These are phyloP conservation scores for Endogone sp. DNA, from an alignment of 192 early-diverging fungal species.

Conservation along the genomic window DNA sequence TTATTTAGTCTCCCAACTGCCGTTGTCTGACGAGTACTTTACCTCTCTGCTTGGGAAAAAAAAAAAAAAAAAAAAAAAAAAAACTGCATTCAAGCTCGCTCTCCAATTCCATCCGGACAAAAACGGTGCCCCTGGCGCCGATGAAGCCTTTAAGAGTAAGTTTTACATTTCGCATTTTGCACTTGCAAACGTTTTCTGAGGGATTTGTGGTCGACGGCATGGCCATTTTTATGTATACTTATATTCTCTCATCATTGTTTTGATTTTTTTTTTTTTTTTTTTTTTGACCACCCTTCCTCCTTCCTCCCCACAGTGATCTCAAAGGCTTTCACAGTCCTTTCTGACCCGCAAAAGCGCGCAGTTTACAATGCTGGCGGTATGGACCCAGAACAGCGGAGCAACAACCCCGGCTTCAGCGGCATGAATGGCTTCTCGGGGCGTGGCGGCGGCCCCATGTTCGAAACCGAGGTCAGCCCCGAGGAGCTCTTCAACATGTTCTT, in stretches of 20 bases:
- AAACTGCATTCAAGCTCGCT: too few species aligned
- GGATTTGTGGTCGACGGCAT: background rate
- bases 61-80: too few species aligned
- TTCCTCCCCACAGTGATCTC: slow-evolving; percentile 62
- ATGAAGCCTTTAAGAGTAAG: slow-evolving; percentile 92
- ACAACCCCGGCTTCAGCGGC: slow-evolving; percentile 30
- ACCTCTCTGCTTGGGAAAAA: too few species aligned
- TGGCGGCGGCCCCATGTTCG: slow-evolving; percentile 18
- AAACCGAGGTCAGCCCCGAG: slow-evolving; percentile 85
- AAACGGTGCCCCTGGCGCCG: slow-evolving; percentile 90
- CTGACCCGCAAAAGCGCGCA: slow-evolving; percentile 78
- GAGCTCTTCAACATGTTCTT: slow-evolving; percentile 98
- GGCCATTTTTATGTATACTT: slow-evolving; percentile 8
- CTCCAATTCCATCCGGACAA: slow-evolving; percentile 96
- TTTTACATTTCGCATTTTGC: too few species aligned
- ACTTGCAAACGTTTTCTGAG: too few species aligned
- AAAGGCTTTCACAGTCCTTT: slow-evolving; percentile 86
- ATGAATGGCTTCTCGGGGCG: slow-evolving; percentile 33
- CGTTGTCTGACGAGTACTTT: too few species aligned
- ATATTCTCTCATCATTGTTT: too few species aligned
- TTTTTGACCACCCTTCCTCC: background rate
- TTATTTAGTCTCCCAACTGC: too few species aligned
- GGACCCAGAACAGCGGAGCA: slow-evolving; percentile 54
- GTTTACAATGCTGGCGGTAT: slow-evolving; percentile 85
- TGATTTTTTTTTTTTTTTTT: too few species aligned